Base-by-base conservation (phyloP, 148 eudicot species). In the Selenicereus undatus region DNA sequence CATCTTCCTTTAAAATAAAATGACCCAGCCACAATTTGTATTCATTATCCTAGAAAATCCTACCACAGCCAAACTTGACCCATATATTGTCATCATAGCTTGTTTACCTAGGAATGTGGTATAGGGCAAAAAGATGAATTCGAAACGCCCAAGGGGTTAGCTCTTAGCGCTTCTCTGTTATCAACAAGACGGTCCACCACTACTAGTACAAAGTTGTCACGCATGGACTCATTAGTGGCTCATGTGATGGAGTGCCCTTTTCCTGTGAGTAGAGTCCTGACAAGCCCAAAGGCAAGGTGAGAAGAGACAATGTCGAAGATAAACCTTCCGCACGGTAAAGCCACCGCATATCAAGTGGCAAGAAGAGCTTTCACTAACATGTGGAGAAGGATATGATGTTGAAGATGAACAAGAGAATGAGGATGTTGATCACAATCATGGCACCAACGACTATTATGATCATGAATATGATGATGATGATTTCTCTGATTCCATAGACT, bases 181-280 rank as follows among this genome's bases (percentile, higher is more conserved):
- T 90, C 94, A 13, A 89, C 97, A 0, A 81, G 91, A 51, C 91
- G 89, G 48, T 50, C 80, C 26, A 56, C 9, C 30, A n/a, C 30
- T 24, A 64, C 30, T 3, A 64, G 8, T 11, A n/a, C 11, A 14
- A 66, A 51, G 18, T 20, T 70, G 17, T 54, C 84, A 5, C 71
- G 79, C 18, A 5, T 76, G 7, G 39, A 26, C 64, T 82, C 89
- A 12, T 81, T 81, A 7, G 60, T 29, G 80, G 74, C 60, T 88
- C 87, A 35, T 26, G 79, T 29, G 86, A 88, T 20, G 35, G 86
- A 80, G 91, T 91, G 24, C 97, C 97, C 11, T 91, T 93, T 81
- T 88, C 89, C 32, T 93, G 95, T 95, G 97, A 93, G 76, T 84
- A 86, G 58, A 86, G 83, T 26, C 93, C 95, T 5, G 95, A 95